Evolutionary conservation across 352 stramenopile genomes (phyloP), one percentile per base, ranked within the genome.

Genomic region (Phytophthora cactorum): DNA sequence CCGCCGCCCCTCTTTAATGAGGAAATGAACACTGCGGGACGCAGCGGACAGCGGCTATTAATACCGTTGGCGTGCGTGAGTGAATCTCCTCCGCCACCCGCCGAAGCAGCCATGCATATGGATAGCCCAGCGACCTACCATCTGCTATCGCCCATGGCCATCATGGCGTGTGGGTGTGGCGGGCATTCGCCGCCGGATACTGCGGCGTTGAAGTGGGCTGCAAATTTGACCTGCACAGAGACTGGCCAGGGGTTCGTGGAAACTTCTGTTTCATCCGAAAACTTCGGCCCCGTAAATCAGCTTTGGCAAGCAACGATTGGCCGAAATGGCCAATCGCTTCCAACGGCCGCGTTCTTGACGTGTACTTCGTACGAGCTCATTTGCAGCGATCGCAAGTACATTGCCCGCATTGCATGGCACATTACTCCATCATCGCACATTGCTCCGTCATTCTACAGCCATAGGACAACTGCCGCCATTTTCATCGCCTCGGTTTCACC

Each of bases 211-310:
- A 76, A 76, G 71, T 73, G 59, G 27, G 34, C 36, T n/a, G 52
- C 52, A 67, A 63, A 70, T 72, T 72, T 59, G 41, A n/a, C 10
- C 17, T 9, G 56, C n/a, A 32, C 44, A 72, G 10, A 49, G 59
- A 59, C 53, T 29, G 59, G 68, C 14, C 68, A 50, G n/a, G 15
- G 28, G 45, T 81, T 81, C 74, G 74, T 68, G 62, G 70, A 81
- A 81, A 76, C 41, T 78, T 81, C 70, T 46, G 50, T 51, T 53
- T n/a, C 28, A 2, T 1, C 5, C 27, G 31, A 54, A 46, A 63
- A 63, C 59, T 51, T 59, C 32, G 52, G 47, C 41, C 50, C 31
- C 46, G 55, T 47, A 63, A 76, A 76, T 76, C 68, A 76, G 57
- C 58, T 17, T n/a, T 56, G 7, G 41, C 36, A 27, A 29, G 12